Evolutionary conservation across 2,329 filamentous ascomycete genomes (phyloP).

Genomic region (Penicillium aurantiogriseum): DNA sequence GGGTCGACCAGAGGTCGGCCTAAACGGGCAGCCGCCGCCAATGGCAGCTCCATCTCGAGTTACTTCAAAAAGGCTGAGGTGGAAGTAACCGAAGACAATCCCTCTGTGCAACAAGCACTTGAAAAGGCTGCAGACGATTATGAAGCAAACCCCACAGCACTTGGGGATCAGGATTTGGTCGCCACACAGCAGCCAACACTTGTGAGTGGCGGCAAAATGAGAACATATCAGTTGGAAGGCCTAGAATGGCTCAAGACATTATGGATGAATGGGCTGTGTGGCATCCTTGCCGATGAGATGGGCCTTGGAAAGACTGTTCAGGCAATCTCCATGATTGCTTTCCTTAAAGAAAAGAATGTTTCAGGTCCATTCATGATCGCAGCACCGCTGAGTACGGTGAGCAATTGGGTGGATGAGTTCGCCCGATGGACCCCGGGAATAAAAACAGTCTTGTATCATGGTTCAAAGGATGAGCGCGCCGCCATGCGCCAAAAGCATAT

Average conservation of each 20-base stretch:
- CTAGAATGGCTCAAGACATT: constrained; percentile 83
- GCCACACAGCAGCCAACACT: constrained; percentile 84
- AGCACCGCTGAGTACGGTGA: constrained; percentile 84
- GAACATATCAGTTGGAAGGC: constrained; percentile 90
- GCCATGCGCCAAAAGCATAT: constrained; percentile 71
- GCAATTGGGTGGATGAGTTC: constrained; percentile 96
- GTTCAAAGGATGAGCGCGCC: constrained; percentile 73
- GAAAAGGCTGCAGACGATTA: constrained; percentile 59
- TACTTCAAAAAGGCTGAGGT: constrained; percentile 62
- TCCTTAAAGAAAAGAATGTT: constrained; percentile 80
- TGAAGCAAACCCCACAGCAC: constrained; percentile 57
- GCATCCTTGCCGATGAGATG: constrained; percentile 93
- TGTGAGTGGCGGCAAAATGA: constrained; percentile 84
- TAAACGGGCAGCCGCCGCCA: constrained; percentile 26
- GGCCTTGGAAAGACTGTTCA: constrained; percentile 90
- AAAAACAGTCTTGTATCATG: constrained; percentile 88
- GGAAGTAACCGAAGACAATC: constrained; percentile 52
- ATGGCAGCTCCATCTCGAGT: constrained; percentile 52
- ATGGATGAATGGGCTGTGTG: constrained; percentile 88
- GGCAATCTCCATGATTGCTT: constrained; percentile 81
- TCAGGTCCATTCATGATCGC: constrained; percentile 91
- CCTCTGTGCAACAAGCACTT: constrained; percentile 57
- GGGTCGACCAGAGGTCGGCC: constrained; percentile 30
- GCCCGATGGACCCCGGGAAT: constrained; percentile 84
- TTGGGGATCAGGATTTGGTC: constrained; percentile 66